Conservation (phyloP, 2,329 filamentous ascomycete genomes). For the Colletotrichum aenigma region DNA sequence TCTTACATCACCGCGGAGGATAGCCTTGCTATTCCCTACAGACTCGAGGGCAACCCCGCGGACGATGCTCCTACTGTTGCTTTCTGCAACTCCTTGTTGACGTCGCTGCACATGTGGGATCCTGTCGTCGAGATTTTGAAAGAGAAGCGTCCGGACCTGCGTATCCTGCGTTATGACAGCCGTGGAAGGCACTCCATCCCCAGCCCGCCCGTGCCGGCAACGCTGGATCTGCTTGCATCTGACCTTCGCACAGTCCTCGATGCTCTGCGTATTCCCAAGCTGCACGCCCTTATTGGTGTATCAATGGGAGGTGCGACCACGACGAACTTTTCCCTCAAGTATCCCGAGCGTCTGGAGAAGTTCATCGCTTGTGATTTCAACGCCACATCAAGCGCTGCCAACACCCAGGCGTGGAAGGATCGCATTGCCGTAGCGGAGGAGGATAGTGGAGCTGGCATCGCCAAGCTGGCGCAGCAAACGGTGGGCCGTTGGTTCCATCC, state of each 20-base stretch:
- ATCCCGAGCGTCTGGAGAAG: constrained; percentile 61
- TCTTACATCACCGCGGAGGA: constrained; percentile 74
- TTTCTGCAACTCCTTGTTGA: constrained; percentile 81
- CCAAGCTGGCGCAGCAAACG: constrained; percentile 70
- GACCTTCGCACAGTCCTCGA: constrained; percentile 72
- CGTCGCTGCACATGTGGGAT: constrained; percentile 83
- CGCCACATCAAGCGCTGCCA: constrained; percentile 71
- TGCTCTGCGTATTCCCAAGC: constrained; percentile 69
- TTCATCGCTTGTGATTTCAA: constrained; percentile 85
- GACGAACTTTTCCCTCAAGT: constrained; percentile 72
- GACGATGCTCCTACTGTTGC: constrained; percentile 74
- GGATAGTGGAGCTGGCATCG: constrained; percentile 62
- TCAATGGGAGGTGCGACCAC: constrained; percentile 82
- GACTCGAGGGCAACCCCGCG: constrained; percentile 73
- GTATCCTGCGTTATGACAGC: constrained; percentile 77
- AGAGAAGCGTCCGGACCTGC: constrained; percentile 64
- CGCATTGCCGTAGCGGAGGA: constrained; percentile 71
- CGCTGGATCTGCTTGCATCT: constrained; percentile 67
- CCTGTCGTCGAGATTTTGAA: constrained; percentile 69
- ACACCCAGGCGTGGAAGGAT: constrained; percentile 80
- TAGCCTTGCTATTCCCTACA: constrained; percentile 72
- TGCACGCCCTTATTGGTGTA: constrained; percentile 75
- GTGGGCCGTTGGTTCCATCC: constrained; percentile 82
- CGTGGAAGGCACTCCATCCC: constrained; percentile 67
- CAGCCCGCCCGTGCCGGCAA: constrained; percentile 54